These are phyloP conservation scores for Neurospora tetraspora DNA, from an alignment of 495 filamentous ascomycete species.

Conservation along the genomic window DNA sequence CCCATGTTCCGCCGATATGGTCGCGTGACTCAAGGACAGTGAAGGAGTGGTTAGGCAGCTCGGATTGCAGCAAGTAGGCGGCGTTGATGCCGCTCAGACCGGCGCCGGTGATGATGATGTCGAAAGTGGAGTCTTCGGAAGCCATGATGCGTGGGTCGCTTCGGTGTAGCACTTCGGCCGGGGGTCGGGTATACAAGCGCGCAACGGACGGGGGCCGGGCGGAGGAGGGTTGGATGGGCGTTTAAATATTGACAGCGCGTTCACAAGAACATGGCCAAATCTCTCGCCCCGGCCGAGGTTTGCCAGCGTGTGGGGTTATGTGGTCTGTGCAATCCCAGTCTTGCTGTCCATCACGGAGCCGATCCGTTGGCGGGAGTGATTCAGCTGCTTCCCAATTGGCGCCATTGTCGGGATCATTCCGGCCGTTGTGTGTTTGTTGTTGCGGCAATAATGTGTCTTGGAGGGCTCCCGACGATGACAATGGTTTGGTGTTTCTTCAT, in stretches of 20 bases:
- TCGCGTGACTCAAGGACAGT: conserved; percentile 53
- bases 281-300: neutral
- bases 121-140: conserved; percentile 20
- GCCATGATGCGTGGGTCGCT: neutral
- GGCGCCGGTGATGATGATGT: conserved; percentile 62
- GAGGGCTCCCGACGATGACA: neutral
- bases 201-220: neutral
- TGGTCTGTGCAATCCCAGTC: neutral
- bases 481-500: neutral
- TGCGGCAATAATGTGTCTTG: neutral
- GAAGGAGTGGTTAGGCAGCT: conserved; percentile 45
- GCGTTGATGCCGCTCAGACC: conserved; percentile 71
- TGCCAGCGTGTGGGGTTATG: neutral
- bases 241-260: neutral
- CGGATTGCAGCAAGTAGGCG: conserved; percentile 55
- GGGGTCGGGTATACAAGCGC: neutral
- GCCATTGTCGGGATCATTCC: neutral
- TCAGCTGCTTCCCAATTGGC: neutral
- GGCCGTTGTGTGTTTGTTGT: neutral
- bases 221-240: neutral
- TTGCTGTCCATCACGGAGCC: neutral
- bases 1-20: conserved; percentile 60
- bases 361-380: neutral
- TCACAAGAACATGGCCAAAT: neutral
- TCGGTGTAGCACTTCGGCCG: neutral